A percentile compares a stretch with the other conserved stretches of the same genome.
Conservation (phyloP, 1,284 basidiomycete species). For the Heliocybe sulcata region DNA sequence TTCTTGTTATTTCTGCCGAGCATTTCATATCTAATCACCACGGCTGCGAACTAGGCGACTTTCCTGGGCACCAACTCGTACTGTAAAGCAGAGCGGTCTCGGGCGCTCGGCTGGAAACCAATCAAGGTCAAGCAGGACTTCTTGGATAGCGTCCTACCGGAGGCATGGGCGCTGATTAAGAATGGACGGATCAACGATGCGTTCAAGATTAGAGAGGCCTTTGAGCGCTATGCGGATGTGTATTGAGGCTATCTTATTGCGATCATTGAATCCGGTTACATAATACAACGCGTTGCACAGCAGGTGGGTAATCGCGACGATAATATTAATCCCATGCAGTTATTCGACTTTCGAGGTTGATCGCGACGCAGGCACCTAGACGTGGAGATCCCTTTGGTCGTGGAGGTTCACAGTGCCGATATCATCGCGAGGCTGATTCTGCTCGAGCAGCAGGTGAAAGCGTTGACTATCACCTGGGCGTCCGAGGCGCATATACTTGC, state of each 20-base stretch:
- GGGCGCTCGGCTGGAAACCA: conserved; percentile 33
- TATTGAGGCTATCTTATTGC: too few relatives aligned
- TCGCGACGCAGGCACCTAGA: too few relatives aligned
- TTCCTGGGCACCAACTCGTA: conserved; percentile 26
- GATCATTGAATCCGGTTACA: too few relatives aligned
- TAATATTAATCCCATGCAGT: too few relatives aligned
- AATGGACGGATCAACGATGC: neutral
- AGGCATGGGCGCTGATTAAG: neutral
- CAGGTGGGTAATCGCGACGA: too few relatives aligned
- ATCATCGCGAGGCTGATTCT: conserved; percentile 71
- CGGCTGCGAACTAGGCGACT: too few relatives aligned
- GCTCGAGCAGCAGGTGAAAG: conserved; percentile 70
- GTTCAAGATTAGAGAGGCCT: neutral
- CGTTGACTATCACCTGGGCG: conserved; percentile 59
- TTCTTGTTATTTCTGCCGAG: too few relatives aligned
- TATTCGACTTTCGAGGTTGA: too few relatives aligned
- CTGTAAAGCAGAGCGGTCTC: conserved; percentile 33
- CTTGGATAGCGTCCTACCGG: conserved; percentile 18
- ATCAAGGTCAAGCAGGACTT: conserved; percentile 22
- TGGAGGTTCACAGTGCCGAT: conserved; percentile 59
- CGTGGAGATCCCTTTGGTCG: conserved; percentile 55
- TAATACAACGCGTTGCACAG: too few relatives aligned
- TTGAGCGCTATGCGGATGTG: too few relatives aligned
- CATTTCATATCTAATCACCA: too few relatives aligned
- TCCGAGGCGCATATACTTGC: conserved; percentile 75